Conservation (phyloP, 441 rosid species). For the Flueggea neowawraea region DNA sequence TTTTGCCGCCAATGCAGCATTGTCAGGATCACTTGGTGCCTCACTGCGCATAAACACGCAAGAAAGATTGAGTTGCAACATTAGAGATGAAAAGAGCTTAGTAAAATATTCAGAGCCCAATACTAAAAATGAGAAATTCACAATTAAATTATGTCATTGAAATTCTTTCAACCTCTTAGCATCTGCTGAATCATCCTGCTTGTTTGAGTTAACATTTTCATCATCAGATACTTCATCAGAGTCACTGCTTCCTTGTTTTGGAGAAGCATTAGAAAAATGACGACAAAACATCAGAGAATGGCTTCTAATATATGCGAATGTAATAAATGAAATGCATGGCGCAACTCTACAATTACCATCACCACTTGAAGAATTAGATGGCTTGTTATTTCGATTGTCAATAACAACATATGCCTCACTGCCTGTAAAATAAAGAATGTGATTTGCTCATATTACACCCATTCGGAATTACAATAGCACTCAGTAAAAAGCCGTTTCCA, state of each 20-base stretch:
- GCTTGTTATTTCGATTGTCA: too few species aligned
- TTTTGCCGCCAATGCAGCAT: constrained; percentile 27
- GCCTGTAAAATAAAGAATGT: too few species aligned
- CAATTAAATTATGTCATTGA: too few species aligned
- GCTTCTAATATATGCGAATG: too few species aligned
- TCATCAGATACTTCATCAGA: constrained; percentile 43
- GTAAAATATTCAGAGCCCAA: too few species aligned
- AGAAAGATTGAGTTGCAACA: constrained; percentile 11
- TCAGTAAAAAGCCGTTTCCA: too few species aligned
- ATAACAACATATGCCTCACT: too few species aligned
- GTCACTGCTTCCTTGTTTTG: constrained; percentile 48
- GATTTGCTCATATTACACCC: too few species aligned
- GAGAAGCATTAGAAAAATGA: constrained; percentile 8
- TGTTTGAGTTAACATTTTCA: constrained; percentile 27
- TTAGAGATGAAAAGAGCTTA: neutral
- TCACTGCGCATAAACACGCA: constrained; percentile 42
- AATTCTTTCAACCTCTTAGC: constrained; percentile 40
- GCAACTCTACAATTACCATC: too few species aligned
- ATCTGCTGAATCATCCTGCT: constrained; percentile 28
- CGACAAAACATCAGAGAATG: neutral
- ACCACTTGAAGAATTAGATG: neutral
- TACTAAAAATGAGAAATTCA: too few species aligned
- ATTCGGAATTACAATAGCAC: too few species aligned
- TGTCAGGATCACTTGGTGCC: constrained; percentile 37
- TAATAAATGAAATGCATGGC: too few species aligned